Conservation (phyloP, 257 asterid species). For the Solanum chaucha region DNA sequence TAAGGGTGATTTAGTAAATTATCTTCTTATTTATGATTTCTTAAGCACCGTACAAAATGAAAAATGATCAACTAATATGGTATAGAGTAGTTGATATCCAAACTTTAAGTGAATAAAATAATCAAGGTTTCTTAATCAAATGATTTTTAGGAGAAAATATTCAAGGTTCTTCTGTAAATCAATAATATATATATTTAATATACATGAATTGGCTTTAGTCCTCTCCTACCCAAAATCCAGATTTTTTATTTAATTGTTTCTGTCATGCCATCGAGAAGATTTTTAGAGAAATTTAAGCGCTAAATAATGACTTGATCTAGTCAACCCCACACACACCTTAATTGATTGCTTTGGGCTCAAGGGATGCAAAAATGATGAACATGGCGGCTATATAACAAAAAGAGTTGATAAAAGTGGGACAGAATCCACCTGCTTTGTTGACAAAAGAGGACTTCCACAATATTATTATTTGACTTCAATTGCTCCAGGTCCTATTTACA, state of each 20-base stretch:
- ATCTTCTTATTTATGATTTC: no score
- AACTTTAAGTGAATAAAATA: neutral
- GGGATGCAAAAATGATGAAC: constrained; percentile 9
- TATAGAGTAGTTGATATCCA: neutral
- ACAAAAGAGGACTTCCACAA: constrained; percentile 10
- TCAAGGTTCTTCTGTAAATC: neutral
- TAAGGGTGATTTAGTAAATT: no score
- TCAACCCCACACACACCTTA: neutral
- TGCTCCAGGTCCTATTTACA: neutral
- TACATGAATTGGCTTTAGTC: neutral
- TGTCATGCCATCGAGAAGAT: neutral
- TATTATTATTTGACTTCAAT: neutral
- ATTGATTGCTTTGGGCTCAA: neutral
- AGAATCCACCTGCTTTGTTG: constrained; percentile 46
- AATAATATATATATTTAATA: no score
- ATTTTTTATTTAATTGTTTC: neutral
- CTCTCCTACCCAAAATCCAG: neutral
- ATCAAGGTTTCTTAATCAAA: neutral
- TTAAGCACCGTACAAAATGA: no score
- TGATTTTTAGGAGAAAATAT: neutral
- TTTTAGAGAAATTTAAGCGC: neutral
- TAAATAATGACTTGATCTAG: neutral
- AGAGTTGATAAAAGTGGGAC: constrained; percentile 5
- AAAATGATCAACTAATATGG: no score
- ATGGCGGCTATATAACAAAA: constrained; percentile 1